Evolutionary conservation across 805 yeast genomes (phyloP), one percentile per base, ranked within the genome.

Genomic region (Saturnispora mendoncae): DNA sequence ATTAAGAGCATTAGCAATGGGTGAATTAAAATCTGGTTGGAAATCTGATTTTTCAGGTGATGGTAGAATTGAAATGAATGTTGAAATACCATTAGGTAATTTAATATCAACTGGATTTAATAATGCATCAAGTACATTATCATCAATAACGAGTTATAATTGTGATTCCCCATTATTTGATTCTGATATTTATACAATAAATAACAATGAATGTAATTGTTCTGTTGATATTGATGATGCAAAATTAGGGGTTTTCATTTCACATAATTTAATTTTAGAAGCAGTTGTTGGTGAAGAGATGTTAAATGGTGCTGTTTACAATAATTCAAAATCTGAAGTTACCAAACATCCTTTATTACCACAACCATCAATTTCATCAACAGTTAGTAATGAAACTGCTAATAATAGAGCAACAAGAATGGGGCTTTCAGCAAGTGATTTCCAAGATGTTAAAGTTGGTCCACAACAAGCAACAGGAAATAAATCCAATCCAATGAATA

Each of bases 261-360:
- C 71, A 36, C 98, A 92, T 57, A 69, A 77, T 18, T 64, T 92
- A 35, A 74, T 86, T 12, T 77, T 88, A 28, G 98, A 92, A 60
- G 76, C 87, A 39, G 84, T 90, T n/a, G 86, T 92, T 31, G 96
- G 96, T 3, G 98, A 92, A 61, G 99, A 92, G 56, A 49, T 76
- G 7, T 57, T 81, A 25, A 80, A 74, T 20, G 39, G 41, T 20
- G 41, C 52, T 47, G 57, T 41, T 48, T 46, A 17, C 20, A 19
- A 19, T n/a, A 20, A 14, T 6, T 17, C 32, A 21, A 33, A 25
- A 21, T 7, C 17, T 9, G 38, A 35, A 20, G 38, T 35, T 13
- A 35, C 31, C 14, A 26, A 17, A 17, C 38, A 35, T 27, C 39
- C 39, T 6, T 27, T 28, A 20, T 3, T 27, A n/a, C 39, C 32